These are phyloP conservation scores for Plasmodium gaboni DNA, from an alignment of 169 alveolate species.

Conservation along the genomic window DNA sequence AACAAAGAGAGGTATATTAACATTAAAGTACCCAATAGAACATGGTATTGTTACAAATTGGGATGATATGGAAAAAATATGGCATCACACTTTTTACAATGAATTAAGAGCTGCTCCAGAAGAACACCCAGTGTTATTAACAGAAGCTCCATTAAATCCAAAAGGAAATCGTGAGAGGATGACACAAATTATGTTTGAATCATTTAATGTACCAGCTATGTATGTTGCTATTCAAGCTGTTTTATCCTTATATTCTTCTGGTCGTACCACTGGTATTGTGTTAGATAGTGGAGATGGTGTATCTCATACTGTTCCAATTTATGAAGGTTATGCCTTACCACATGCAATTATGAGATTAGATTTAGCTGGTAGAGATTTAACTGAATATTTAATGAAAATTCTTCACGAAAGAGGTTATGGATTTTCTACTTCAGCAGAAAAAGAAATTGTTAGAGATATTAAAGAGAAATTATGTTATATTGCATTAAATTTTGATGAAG, in stretches of 20 bases:
- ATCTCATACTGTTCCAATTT: slow-evolving; percentile 98
- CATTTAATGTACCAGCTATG: slow-evolving; percentile 98
- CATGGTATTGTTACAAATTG: slow-evolving; percentile 99
- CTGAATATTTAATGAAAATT: slow-evolving; percentile 95
- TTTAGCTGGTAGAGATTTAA: slow-evolving; percentile 98
- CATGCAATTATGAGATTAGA: slow-evolving; percentile 96
- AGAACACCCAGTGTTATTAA: slow-evolving; percentile 97
- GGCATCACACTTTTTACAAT: slow-evolving; percentile 98
- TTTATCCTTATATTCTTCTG: slow-evolving; percentile 98
- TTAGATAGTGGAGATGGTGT: slow-evolving; percentile 99
- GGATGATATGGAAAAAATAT: slow-evolving; percentile 99
- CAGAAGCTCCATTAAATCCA: slow-evolving; percentile 99
- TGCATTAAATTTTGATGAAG: slow-evolving; percentile 97
- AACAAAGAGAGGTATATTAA: slow-evolving; percentile 97
- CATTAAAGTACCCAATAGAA: slow-evolving; percentile 98
- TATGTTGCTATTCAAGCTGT: slow-evolving; percentile 98
- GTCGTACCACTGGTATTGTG: slow-evolving; percentile 99
- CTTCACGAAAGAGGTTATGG: slow-evolving; percentile 96
- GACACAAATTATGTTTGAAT: slow-evolving; percentile 98
- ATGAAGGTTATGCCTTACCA: slow-evolving; percentile 99
- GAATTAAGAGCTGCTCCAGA: slow-evolving; percentile 97
- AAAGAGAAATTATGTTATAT: slow-evolving; percentile 98
- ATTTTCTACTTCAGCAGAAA: slow-evolving; percentile 97
- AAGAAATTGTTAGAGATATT: slow-evolving; percentile 98
- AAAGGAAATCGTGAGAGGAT: slow-evolving; percentile 97